These are phyloP conservation scores for Aechmea fasciata DNA, from an alignment of 176 grass and related monocot species.

Conservation along the genomic window DNA sequence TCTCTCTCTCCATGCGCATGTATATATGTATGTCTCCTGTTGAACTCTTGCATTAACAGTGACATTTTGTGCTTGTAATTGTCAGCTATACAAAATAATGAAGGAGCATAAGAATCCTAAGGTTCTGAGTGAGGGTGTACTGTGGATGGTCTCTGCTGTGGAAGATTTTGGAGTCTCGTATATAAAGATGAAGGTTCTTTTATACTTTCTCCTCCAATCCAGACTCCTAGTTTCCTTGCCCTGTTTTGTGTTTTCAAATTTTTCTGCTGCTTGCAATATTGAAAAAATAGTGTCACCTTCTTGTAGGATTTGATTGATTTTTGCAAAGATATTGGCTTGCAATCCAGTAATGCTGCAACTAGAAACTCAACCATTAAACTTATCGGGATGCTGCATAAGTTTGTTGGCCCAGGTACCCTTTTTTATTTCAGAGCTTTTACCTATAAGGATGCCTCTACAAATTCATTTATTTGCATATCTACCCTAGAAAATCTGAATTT, in stretches of 20 bases:
- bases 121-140: conserved; percentile 85
- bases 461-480: too few species aligned
- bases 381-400: conserved; percentile 91
- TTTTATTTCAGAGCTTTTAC: neutral
- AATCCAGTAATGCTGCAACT: conserved; percentile 76
- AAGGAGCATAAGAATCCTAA: conserved; percentile 99
- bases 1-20: neutral
- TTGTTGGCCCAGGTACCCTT: conserved; percentile 81
- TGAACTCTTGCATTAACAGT: neutral
- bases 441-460: too few species aligned
- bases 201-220: neutral
- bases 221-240: neutral
- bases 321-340: conserved; percentile 91
- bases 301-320: conserved; percentile 95
- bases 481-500: too few species aligned
- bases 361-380: conserved; percentile 91
- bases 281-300: conserved; percentile 8
- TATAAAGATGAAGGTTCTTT: conserved; percentile 82
- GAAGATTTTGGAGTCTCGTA: conserved; percentile 89
- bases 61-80: conserved; percentile 20
- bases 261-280: neutral
- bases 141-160: conserved; percentile 97
- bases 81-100: conserved; percentile 98
- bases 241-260: conserved; percentile 14
- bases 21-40: neutral